Percentiles rank a stretch among this genome's conserved stretches.
These are phyloP conservation scores for Fusarium sp. DNA, from an alignment of 2,329 filamentous ascomycete genomes.

Conservation along the genomic window DNA sequence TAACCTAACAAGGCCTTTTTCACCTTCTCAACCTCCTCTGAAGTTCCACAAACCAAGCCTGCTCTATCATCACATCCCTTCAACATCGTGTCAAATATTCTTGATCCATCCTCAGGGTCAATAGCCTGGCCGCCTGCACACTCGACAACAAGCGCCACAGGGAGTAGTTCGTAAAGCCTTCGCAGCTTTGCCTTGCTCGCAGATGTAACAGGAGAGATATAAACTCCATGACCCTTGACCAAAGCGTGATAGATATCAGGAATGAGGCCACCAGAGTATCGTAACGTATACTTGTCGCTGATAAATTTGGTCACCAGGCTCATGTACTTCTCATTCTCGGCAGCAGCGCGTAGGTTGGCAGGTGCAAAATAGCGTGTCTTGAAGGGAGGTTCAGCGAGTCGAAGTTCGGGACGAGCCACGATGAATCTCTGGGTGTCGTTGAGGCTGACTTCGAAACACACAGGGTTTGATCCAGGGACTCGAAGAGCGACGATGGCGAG, in stretches of 20 bases:
- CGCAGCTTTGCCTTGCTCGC: conserved; percentile 67
- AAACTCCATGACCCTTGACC: conserved; percentile 71
- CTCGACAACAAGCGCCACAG: conserved; percentile 69
- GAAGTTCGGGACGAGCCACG: conserved; percentile 56
- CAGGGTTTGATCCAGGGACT: conserved; percentile 50
- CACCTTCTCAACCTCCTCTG: conserved; percentile 58
- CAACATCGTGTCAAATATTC: conserved; percentile 55
- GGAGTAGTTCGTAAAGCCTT: conserved; percentile 68
- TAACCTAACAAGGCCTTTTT: conserved; percentile 32
- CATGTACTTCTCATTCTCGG: conserved; percentile 62
- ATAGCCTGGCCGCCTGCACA: conserved; percentile 68
- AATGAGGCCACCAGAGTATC: conserved; percentile 70
- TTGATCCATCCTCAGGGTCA: conserved; percentile 57
- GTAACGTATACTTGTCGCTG: conserved; percentile 64
- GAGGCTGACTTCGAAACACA: conserved; percentile 65
- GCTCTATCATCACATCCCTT: conserved; percentile 60
- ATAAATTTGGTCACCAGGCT: conserved; percentile 62
- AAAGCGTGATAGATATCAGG: conserved; percentile 70
- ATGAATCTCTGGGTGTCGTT: conserved; percentile 43
- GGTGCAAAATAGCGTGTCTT: conserved; percentile 70
- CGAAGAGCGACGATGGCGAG: conserved; percentile 67
- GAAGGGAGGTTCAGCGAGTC: conserved; percentile 52
- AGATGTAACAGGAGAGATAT: conserved; percentile 66
- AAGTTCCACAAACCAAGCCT: conserved; percentile 62
- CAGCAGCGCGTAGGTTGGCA: conserved; percentile 68